Evolutionary conservation across 768 basidiomycete genomes (phyloP).

Genomic region (Boletus rex-veris): DNA sequence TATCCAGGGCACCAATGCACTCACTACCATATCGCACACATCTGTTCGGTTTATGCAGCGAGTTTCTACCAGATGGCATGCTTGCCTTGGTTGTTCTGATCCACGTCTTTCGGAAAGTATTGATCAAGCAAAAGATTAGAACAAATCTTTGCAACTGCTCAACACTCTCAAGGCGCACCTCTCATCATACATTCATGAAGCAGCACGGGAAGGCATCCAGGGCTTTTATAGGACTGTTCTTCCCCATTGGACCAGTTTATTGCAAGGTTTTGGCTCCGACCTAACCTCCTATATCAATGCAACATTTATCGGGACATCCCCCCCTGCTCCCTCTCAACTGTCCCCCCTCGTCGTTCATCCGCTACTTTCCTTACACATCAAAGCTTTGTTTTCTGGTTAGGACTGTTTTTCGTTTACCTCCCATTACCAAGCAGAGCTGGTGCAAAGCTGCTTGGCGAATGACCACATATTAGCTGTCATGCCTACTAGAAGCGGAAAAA

Average conservation of each 20-base stretch:
- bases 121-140: no score
- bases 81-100: background rate
- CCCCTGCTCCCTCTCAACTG: no score
- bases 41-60: constrained; percentile 1
- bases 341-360: background rate
- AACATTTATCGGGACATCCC: no score
- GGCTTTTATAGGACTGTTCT: background rate
- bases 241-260: background rate
- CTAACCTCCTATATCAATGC: background rate
- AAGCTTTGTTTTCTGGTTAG: background rate
- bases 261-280: constrained; percentile 2
- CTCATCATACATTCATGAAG: background rate
- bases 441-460: constrained; percentile 3
- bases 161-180: background rate
- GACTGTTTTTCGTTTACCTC: background rate
- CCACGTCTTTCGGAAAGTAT: no score
- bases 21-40: background rate
- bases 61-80: background rate
- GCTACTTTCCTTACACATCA: background rate
- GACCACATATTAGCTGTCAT: constrained; percentile 6
- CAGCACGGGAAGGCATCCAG: background rate
- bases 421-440: constrained; percentile 3
- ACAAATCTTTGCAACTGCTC: background rate
- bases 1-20: background rate
- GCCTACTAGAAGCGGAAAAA: constrained; percentile 14